These are phyloP conservation scores for Epichloe sibirici DNA, from an alignment of 2,329 filamentous ascomycete genomes.

Conservation along the genomic window DNA sequence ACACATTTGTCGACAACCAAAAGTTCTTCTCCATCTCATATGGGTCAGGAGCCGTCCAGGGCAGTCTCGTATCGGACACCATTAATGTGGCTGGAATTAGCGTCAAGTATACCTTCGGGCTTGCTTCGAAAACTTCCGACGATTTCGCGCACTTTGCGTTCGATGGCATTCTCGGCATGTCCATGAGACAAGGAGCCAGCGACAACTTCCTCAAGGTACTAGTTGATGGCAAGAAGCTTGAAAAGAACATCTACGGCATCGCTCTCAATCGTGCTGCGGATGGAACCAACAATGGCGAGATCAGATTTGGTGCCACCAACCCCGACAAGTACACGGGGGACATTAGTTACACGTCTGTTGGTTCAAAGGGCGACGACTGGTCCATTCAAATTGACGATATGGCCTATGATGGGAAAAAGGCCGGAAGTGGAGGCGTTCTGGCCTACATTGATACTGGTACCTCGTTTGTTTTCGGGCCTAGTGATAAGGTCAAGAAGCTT, in stretches of 20 bases:
- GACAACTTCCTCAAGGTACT: constrained; percentile 59
- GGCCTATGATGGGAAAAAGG: constrained; percentile 45
- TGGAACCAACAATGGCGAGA: constrained; percentile 56
- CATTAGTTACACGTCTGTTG: constrained; percentile 48
- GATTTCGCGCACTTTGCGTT: constrained; percentile 72
- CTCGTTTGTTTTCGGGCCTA: constrained; percentile 63
- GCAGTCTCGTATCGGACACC: constrained; percentile 53
- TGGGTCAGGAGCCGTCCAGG: constrained; percentile 63
- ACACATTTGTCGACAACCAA: constrained; percentile 41
- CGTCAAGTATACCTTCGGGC: constrained; percentile 55
- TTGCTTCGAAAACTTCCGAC: constrained; percentile 57
- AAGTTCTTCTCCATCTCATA: constrained; percentile 57
- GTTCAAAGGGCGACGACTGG: constrained; percentile 52
- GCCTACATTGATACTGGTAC: constrained; percentile 81
- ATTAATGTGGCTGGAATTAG: constrained; percentile 54
- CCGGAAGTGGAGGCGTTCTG: constrained; percentile 40
- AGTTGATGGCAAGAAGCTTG: constrained; percentile 40
- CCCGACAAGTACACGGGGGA: constrained; percentile 52
- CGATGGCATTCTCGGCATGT: constrained; percentile 76
- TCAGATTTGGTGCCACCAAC: constrained; percentile 65
- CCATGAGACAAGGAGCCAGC: constrained; percentile 45
- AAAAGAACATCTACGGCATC: constrained; percentile 56
- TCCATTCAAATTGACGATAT: constrained; percentile 57
- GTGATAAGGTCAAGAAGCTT: constrained; percentile 50
- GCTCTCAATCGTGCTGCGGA: constrained; percentile 57